These are phyloP conservation scores for Ceraceosorus bombacis DNA, from an alignment of 1,284 basidiomycete species.

Conservation along the genomic window DNA sequence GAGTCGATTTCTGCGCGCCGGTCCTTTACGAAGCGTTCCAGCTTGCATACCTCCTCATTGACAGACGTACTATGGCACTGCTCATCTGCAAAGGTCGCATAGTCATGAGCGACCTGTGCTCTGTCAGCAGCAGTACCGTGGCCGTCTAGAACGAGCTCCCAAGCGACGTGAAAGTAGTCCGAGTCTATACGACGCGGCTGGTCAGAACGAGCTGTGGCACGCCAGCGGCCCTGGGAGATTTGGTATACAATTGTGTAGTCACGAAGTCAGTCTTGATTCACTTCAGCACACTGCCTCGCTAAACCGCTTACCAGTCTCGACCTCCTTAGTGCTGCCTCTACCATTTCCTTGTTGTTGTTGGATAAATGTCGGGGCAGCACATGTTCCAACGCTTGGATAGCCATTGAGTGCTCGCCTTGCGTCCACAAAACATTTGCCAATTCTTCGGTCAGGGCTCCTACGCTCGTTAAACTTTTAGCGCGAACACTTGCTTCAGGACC, in stretches of 20 bases:
- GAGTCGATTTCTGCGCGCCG: slow-evolving; percentile 59
- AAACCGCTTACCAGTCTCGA: slow-evolving; percentile 39
- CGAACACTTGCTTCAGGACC: slow-evolving; percentile 63
- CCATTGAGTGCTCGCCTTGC: slow-evolving; percentile 72
- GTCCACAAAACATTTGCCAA: slow-evolving; percentile 84
- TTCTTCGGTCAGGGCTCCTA: slow-evolving; percentile 57
- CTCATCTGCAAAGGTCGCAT: slow-evolving; percentile 76
- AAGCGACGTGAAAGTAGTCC: slow-evolving; percentile 65
- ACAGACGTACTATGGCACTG: slow-evolving; percentile 68
- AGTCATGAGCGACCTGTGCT: slow-evolving; percentile 70
- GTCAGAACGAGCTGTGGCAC: slow-evolving; percentile 72
- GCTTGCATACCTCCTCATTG: slow-evolving; percentile 61
- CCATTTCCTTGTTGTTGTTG: slow-evolving; percentile 24
- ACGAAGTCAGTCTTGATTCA: too few relatives aligned
- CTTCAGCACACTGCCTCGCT: slow-evolving; percentile 54
- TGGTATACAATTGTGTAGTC: not conserved
- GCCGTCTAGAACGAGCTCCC: slow-evolving; percentile 25
- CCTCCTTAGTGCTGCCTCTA: slow-evolving; percentile 54
- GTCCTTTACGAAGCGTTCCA: slow-evolving; percentile 68
- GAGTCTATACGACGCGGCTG: slow-evolving; percentile 68
- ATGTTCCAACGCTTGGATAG: slow-evolving; percentile 65
- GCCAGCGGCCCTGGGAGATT: slow-evolving; percentile 70
- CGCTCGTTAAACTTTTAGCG: slow-evolving; percentile 8
- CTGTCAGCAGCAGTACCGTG: slow-evolving; percentile 46
- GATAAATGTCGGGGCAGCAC: slow-evolving; percentile 19